Conservation (phyloP, 495 filamentous ascomycete genomes). For the Tuber borchii region DNA sequence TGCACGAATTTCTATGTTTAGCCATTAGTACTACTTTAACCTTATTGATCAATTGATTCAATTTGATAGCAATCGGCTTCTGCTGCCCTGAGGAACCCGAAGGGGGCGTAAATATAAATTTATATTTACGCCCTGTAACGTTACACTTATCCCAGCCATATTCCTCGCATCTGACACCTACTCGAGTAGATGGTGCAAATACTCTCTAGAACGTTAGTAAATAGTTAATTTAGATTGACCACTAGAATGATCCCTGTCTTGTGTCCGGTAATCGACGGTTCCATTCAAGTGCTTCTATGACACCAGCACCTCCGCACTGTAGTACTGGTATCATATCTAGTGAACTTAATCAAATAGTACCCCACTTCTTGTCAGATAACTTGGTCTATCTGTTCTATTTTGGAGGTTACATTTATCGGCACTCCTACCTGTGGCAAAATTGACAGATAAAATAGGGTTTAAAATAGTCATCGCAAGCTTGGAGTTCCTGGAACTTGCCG, state of each 20-base stretch:
- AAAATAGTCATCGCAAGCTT: neutral
- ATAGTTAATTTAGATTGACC: too few relatives aligned
- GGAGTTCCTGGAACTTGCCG: neutral
- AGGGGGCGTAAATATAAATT: neutral
- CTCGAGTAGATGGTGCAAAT: neutral
- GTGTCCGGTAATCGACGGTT: neutral
- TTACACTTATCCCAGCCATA: neutral
- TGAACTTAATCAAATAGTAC: neutral
- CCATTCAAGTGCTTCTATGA: neutral
- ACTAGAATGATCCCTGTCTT: too few relatives aligned
- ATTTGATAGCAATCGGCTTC: neutral
- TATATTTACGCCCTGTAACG: neutral
- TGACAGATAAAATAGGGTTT: neutral
- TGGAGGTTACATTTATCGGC: neutral
- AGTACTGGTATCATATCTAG: neutral
- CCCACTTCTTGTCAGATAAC: neutral
- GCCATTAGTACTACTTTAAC: neutral
- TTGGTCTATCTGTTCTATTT: neutral
- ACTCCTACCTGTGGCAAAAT: neutral
- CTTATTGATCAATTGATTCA: neutral
- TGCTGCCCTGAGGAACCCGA: neutral
- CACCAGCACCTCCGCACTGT: neutral
- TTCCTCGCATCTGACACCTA: neutral
- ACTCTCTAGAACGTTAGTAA: neutral
- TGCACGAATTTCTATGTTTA: neutral